Conservation (phyloP, 257 asterid genomes). For the Solanum tarapatanum region DNA sequence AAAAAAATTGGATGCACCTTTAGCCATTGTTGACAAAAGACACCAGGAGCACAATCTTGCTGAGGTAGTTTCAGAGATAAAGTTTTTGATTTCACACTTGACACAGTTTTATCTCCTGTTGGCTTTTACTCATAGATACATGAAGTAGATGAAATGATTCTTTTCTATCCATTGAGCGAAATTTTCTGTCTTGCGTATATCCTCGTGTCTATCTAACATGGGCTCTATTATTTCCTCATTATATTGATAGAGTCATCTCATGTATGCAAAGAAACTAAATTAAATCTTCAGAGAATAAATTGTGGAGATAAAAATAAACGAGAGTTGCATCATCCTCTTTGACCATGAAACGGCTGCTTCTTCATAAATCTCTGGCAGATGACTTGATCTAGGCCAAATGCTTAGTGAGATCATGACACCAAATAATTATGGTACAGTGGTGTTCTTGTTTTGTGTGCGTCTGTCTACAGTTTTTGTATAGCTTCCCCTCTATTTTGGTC, state of each 20-base stretch:
- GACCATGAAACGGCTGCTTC: background rate
- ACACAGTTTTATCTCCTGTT: background rate
- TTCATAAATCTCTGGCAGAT: background rate
- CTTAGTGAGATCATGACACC: background rate
- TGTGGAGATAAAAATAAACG: background rate
- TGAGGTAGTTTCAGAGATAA: slow-evolving; percentile 39
- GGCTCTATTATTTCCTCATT: background rate
- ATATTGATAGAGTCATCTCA: background rate
- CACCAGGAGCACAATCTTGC: slow-evolving; percentile 74
- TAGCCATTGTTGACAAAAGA: slow-evolving; percentile 90
- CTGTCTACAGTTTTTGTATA: background rate
- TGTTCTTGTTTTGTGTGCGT: background rate
- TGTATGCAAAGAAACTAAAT: background rate
- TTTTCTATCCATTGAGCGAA: background rate
- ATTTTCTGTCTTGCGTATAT: background rate
- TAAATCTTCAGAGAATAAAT: background rate
- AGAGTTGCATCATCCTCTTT: background rate
- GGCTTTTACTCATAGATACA: background rate
- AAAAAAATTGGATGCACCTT: slow-evolving; percentile 77
- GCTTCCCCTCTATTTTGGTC: background rate
- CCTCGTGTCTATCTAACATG: background rate
- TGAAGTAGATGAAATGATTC: background rate
- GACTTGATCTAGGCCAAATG: background rate
- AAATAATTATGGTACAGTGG: background rate
- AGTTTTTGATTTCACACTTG: background rate